Base-by-base conservation (phyloP, 1,284 basidiomycete species). In the Waitea zeae region DNA sequence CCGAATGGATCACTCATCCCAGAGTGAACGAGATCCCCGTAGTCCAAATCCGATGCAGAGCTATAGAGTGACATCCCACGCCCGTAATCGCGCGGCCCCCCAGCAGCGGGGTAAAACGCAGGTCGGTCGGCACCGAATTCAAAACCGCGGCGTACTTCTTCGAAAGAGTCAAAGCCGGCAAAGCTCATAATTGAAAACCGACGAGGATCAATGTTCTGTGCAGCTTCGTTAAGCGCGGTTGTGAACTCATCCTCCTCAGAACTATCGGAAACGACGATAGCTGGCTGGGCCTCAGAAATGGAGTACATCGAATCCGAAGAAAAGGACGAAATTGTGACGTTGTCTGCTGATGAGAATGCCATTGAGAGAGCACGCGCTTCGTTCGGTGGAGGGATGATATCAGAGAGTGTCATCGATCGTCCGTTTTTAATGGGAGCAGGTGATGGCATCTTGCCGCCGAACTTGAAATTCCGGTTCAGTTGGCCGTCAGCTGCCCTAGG, bases 21-120 rank as follows among this genome's bases (percentile, higher is more conserved):
- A 12, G 61, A 53, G 36, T 77, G 64, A 41, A 82, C 58, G 18
- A 80, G 67, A 2, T 61, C 62, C 2, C 83, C 82, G 37, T 82
- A 81, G 0, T 79, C 86, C 0, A 82, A 88, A 17, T 88, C 70
- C 0, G 82, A 87, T 0, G 79, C 72, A 33, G 88, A 74, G 46
- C 80, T 87, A 50, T 77, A 65, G 5, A 70, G 44, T 0, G 83
- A 86, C 31, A 78, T 70, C 7, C 67, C 64, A 31, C 56, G 58
- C 19, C 55, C 51, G 35, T 71, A 64, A 24, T 53, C 55, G 12
- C 39, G 48, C 24, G 50, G 44, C 12, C 58, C 49, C 2, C 48
- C 51, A 14, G 58, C 49, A 9, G 67, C 64, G 2, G 76, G 73
- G 46, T 80, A 81, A 49, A 79, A 81, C 2, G 63, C 53, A 4